phyloP scores from a whole-genome alignment of 768 basidiomycete species.

The Lentinula sp. region DNA sequence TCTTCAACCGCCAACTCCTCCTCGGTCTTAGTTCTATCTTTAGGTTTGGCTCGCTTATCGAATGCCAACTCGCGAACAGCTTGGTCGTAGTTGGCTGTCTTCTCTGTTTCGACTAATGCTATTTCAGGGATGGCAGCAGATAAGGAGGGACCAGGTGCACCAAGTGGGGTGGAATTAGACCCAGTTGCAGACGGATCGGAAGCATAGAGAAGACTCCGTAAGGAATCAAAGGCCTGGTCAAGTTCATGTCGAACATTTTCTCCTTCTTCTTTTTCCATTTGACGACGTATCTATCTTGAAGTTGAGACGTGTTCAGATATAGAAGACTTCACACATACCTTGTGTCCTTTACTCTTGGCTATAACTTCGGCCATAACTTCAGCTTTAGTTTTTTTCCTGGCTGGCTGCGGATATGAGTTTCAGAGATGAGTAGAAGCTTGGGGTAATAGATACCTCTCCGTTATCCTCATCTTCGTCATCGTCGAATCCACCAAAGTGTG shows the following conservation, averaged over 20 bases:
- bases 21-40: constrained; percentile 93
- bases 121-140: constrained; percentile 31
- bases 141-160: constrained; percentile 20
- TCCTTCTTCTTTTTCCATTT: constrained; percentile 81
- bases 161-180: not conserved
- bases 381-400: constrained; percentile 84
- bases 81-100: constrained; percentile 77
- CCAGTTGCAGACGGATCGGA: constrained; percentile 8
- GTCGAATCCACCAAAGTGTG: constrained; percentile 85
- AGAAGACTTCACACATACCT: constrained; percentile 42
- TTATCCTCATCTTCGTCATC: constrained; percentile 55
- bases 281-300: constrained; percentile 62
- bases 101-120: constrained; percentile 23
- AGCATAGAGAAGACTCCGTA: constrained; percentile 69
- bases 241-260: constrained; percentile 83
- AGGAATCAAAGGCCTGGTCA: constrained; percentile 79
- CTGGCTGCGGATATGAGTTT: constrained; percentile 42
- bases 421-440: not conserved
- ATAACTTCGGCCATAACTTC: constrained; percentile 99
- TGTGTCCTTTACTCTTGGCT: constrained; percentile 94
- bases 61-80: constrained; percentile 90
- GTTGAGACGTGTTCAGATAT: not conserved
- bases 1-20: constrained; percentile 89
- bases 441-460: constrained; percentile 31
- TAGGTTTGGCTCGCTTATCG: constrained; percentile 89